These are phyloP conservation scores for Zhuliangozyma blackwelliae DNA, from an alignment of 1,139 yeast genomes.

Conservation along the genomic window DNA sequence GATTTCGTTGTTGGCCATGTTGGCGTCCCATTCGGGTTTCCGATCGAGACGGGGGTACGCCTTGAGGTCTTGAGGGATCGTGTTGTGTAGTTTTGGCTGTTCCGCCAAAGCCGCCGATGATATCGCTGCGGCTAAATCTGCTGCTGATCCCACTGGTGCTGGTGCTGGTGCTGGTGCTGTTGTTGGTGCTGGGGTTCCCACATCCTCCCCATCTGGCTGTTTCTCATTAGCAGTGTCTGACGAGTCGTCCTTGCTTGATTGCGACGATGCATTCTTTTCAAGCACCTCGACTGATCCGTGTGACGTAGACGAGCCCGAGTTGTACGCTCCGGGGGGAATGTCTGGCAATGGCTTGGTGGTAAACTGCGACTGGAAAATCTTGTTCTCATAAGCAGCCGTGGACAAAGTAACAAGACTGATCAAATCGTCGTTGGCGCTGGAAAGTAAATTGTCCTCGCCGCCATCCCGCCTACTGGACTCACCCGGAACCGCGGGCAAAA, in stretches of 20 bases:
- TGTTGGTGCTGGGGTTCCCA: not conserved
- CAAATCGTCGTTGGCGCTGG: slow-evolving; percentile 19
- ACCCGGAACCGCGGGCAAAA: not conserved
- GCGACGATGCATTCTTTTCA: not conserved
- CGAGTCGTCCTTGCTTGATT: slow-evolving; percentile 4
- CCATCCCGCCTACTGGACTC: not conserved
- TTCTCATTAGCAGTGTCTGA: slow-evolving; percentile 2
- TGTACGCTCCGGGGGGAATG: slow-evolving; percentile 9
- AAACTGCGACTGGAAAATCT: slow-evolving; percentile 51
- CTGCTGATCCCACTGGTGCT: too few species aligned
- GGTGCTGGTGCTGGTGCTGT: too few species aligned
- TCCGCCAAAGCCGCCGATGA: too few species aligned
- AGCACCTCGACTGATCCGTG: too few species aligned
- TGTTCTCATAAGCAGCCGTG: slow-evolving; percentile 53
- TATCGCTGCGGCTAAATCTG: too few species aligned
- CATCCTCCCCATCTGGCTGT: slow-evolving; percentile 1
- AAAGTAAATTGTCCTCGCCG: not conserved
- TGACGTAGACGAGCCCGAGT: too few species aligned
- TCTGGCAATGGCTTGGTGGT: slow-evolving; percentile 26
- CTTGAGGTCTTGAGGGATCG: slow-evolving; percentile 9
- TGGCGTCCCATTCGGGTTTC: slow-evolving; percentile 5
- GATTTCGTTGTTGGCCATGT: slow-evolving; percentile 13
- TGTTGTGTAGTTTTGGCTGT: slow-evolving; percentile 1
- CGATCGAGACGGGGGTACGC: slow-evolving; percentile 8
- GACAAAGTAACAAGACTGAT: slow-evolving; percentile 43